phyloP scores from a whole-genome alignment of 1,284 basidiomycete species.

The Porodaedalea pini region DNA sequence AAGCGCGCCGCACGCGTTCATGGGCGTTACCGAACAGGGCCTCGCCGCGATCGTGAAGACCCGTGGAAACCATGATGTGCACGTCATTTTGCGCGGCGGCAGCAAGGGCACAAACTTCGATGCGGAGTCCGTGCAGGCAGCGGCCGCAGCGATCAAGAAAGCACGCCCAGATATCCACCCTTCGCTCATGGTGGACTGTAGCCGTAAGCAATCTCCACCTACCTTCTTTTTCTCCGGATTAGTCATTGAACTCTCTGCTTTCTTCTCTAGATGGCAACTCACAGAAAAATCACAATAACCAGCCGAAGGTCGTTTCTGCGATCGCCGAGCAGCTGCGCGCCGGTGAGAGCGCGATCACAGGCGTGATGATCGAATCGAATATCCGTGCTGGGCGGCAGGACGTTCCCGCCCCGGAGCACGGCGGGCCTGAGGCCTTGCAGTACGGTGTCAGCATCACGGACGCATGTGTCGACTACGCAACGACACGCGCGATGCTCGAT shows the following conservation, averaged over 20 bases:
- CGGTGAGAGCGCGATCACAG: conserved; percentile 81
- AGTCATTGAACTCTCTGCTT: not conserved
- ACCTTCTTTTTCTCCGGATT: conserved; percentile 17
- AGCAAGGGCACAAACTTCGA: conserved; percentile 85
- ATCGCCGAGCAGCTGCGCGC: conserved; percentile 77
- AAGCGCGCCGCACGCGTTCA: conserved; percentile 92
- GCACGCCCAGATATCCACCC: conserved; percentile 61
- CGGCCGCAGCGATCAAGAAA: conserved; percentile 66
- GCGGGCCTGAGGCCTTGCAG: conserved; percentile 64
- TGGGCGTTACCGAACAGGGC: conserved; percentile 95
- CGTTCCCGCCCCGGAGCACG: conserved; percentile 48
- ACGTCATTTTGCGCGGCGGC: conserved; percentile 92
- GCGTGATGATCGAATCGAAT: conserved; percentile 96
- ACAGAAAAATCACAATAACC: conserved; percentile 88
- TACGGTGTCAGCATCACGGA: conserved; percentile 89
- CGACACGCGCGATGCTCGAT: conserved; percentile 76
- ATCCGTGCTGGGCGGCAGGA: conserved; percentile 87
- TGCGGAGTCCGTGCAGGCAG: conserved; percentile 70
- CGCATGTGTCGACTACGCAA: conserved; percentile 90
- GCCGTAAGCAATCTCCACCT: conserved; percentile 48
- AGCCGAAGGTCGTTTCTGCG: conserved; percentile 75
- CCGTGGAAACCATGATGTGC: conserved; percentile 86
- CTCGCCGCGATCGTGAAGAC: conserved; percentile 96
- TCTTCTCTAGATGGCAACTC: conserved; percentile 76
- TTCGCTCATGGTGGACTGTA: conserved; percentile 84